phyloP scores from a whole-genome alignment of 2,329 filamentous ascomycete genomes.

The Ophiostoma pallidulum region DNA sequence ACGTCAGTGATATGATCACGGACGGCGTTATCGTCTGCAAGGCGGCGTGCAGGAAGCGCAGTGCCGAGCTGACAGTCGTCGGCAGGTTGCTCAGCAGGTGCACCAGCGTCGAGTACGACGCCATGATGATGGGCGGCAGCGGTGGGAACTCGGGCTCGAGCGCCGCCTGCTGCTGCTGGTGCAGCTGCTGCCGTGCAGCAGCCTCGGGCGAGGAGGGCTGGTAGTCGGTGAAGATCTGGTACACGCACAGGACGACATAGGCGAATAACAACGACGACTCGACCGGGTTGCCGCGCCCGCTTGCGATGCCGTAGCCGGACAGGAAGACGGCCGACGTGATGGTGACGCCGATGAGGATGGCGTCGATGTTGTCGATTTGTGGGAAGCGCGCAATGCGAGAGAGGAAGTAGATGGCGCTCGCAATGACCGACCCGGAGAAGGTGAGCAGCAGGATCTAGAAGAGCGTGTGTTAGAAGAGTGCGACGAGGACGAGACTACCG shows the following conservation, averaged over 20 bases:
- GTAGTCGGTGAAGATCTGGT: constrained; percentile 99
- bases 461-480: background rate
- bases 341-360: constrained; percentile 82
- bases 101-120: constrained; percentile 85
- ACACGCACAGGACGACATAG: constrained; percentile 96
- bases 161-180: constrained; percentile 25
- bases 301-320: constrained; percentile 87
- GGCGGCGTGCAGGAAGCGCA: constrained; percentile 81
- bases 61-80: constrained; percentile 69
- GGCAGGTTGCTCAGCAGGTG: constrained; percentile 78
- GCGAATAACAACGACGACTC: constrained; percentile 93
- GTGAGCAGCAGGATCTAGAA: constrained; percentile 74
- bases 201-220: constrained; percentile 53
- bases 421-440: constrained; percentile 82
- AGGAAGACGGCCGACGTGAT: constrained; percentile 90
- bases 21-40: constrained; percentile 93
- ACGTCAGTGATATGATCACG: constrained; percentile 88
- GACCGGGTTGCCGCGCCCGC: constrained; percentile 85
- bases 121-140: constrained; percentile 97
- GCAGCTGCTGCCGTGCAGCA: constrained; percentile 45
- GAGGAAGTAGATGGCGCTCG: constrained; percentile 89
- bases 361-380: constrained; percentile 84
- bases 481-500: background rate
- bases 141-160: constrained; percentile 83
- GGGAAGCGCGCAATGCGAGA: constrained; percentile 93